Conservation (phyloP, 2,329 filamentous ascomycete species). For the Fusarium sp. region DNA sequence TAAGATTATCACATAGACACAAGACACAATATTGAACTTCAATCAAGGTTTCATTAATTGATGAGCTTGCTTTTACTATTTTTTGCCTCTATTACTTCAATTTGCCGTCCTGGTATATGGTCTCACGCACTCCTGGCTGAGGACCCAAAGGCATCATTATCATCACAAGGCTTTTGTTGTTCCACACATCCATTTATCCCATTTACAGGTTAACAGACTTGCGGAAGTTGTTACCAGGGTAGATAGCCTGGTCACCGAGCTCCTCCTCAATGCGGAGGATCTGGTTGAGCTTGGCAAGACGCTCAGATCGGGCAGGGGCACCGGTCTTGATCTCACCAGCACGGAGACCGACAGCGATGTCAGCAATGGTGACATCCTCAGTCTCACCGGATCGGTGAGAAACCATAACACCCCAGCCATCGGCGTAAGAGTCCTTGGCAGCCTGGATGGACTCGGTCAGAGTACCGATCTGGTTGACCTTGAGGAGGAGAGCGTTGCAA, state of each 20-base stretch:
- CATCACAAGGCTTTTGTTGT: slow-evolving; percentile 43
- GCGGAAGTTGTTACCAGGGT: slow-evolving; percentile 94
- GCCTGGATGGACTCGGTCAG: slow-evolving; percentile 99
- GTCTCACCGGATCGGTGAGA: slow-evolving; percentile 99
- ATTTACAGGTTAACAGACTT: slow-evolving; percentile 87
- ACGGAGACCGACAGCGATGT: slow-evolving; percentile 97
- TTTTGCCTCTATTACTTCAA: slow-evolving; percentile 51
- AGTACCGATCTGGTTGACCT: slow-evolving; percentile 99
- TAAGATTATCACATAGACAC: background rate
- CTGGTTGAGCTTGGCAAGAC: slow-evolving; percentile 99
- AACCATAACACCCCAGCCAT: slow-evolving; percentile 99
- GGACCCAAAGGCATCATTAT: slow-evolving; percentile 46
- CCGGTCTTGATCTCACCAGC: slow-evolving; percentile 99
- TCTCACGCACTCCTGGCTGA: slow-evolving; percentile 43
- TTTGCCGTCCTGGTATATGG: slow-evolving; percentile 48
- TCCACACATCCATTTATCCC: slow-evolving; percentile 21
- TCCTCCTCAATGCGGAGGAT: slow-evolving; percentile 99
- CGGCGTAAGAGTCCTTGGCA: slow-evolving; percentile 97
- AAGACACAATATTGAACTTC: slow-evolving; percentile 28
- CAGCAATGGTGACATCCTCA: slow-evolving; percentile 98
- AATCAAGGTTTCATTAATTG: slow-evolving; percentile 43
- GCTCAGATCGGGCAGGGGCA: slow-evolving; percentile 95
- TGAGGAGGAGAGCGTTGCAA: slow-evolving; percentile 97
- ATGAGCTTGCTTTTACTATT: slow-evolving; percentile 49
- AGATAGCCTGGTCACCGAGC: slow-evolving; percentile 91